phyloP scores from a whole-genome alignment of 805 yeast genomes.

The Metschnikowia koreensis region DNA sequence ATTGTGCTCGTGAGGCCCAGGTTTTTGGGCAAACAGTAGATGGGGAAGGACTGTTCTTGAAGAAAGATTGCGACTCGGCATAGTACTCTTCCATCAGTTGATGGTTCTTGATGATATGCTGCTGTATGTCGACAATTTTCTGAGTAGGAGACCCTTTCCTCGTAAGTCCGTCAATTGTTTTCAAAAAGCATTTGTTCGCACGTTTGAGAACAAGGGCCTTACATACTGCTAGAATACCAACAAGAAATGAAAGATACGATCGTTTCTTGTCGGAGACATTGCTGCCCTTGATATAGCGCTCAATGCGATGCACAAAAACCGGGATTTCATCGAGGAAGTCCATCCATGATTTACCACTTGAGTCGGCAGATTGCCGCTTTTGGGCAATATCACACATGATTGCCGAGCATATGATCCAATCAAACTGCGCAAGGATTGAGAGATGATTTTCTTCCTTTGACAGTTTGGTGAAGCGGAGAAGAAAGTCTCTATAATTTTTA shows the following conservation, averaged over 20 bases:
- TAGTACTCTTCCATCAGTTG: conserved; percentile 23
- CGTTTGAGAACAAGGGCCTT: conserved; percentile 31
- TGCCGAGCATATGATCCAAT: conserved; percentile 14
- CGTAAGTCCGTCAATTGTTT: not conserved
- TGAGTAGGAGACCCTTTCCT: conserved; percentile 12
- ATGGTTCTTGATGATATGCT: conserved; percentile 25
- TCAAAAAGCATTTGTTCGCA: conserved; percentile 20
- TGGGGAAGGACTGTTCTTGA: conserved; percentile 23
- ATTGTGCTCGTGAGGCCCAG: conserved; percentile 24
- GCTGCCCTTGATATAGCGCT: conserved; percentile 15
- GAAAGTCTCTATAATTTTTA: not conserved
- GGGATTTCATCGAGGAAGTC: conserved; percentile 13
- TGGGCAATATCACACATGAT: conserved; percentile 9
- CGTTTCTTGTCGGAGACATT: conserved; percentile 14
- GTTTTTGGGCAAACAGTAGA: conserved; percentile 32
- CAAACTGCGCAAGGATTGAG: conserved; percentile 20
- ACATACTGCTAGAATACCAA: conserved; percentile 29
- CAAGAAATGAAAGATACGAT: conserved; percentile 17
- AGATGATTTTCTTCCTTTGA: conserved; percentile 19
- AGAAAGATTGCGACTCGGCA: conserved; percentile 28
- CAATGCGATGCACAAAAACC: conserved; percentile 15
- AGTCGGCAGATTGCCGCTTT: not conserved
- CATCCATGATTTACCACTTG: conserved; percentile 13
- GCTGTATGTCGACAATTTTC: conserved; percentile 29
- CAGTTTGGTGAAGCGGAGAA: conserved; percentile 6